Evolutionary conservation across 805 yeast species (phyloP), one percentile per base, ranked within the genome.

Genomic region (Hanseniaspora pseudoguilliermondii): DNA sequence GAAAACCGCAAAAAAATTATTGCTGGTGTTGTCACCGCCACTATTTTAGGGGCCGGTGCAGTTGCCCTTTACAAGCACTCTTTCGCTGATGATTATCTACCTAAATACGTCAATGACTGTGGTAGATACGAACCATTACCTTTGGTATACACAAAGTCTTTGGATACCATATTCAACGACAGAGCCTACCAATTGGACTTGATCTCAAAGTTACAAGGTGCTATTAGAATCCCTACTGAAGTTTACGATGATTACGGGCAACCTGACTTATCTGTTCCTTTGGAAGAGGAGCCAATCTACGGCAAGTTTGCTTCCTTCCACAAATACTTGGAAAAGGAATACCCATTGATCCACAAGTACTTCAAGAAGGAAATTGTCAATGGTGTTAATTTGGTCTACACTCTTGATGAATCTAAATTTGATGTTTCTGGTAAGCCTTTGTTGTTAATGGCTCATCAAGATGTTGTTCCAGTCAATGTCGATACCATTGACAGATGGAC

Each of bases 391-490:
- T 69, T 83, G 51, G 73, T 84, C 2, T 74, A 70, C 63, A 77
- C 82, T 40, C 74, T 82, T 73, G 62, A 72, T 54, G 20, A 32
- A 5, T 18, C 36, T 18, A 32, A 56, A 20, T 32, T 23, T n/a
- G 57, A 55, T 11, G 64, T 73, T 13, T 60, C 74, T 49, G 34
- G 59, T 7, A 79, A 80, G 63, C 89, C 90, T 5, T 59, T 80
- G 15, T 62, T 84, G 65, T 69, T 83, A 57, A 75, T 81, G 65
- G 87, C 86, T 4, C 90, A 84, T 65, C 83, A 79, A 64, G 89
- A 83, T 62, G 83, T 80, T 3, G 90, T 84, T 34, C 89, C 90
- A 1, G 81, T 82, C 6, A 81, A 78, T 61, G 63, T 65, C n/a
- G 77, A 74, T 18, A 77, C 84, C 0, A 65, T 73, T 35, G 67